Conservation (phyloP, 1,284 basidiomycete genomes). For the Phellinidium pouzarii region DNA sequence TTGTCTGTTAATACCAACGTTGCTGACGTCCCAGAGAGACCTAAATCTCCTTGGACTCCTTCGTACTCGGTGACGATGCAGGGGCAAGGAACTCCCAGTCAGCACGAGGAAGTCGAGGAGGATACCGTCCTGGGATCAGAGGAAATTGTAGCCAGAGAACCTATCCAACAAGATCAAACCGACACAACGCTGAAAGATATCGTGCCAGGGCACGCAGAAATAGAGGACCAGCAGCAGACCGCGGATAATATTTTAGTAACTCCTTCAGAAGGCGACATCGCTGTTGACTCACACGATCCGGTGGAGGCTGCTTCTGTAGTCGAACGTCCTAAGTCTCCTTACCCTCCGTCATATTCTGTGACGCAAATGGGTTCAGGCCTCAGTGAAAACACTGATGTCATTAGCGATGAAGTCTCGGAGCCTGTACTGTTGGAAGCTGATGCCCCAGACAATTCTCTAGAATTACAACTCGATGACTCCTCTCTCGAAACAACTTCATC, state of each 20-base stretch:
- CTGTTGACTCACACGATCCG: not conserved
- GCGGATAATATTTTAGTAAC: not conserved
- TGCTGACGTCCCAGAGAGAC: constrained; percentile 9
- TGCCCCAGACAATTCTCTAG: not conserved
- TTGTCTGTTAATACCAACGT: constrained; percentile 2
- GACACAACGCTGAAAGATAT: not conserved
- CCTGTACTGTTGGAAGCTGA: not conserved
- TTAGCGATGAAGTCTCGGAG: not conserved
- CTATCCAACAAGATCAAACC: not conserved
- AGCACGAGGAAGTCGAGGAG: not conserved
- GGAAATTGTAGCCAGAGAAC: not conserved
- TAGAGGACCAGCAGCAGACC: not conserved
- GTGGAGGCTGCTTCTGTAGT: not conserved
- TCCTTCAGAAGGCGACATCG: not conserved
- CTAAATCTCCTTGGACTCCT: constrained; percentile 14
- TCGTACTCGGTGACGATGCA: constrained; percentile 13
- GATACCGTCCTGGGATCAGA: not conserved
- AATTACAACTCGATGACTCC: not conserved
- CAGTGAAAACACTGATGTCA: not conserved
- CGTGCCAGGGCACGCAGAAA: not conserved
- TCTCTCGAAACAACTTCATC: not conserved
- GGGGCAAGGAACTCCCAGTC: not conserved
- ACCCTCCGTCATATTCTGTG: constrained; percentile 16
- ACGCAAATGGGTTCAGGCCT: constrained; percentile 15
- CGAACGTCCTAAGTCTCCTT: constrained; percentile 17